Conservation (phyloP, 2,329 filamentous ascomycete species). For the Fusarium phyllophilum region DNA sequence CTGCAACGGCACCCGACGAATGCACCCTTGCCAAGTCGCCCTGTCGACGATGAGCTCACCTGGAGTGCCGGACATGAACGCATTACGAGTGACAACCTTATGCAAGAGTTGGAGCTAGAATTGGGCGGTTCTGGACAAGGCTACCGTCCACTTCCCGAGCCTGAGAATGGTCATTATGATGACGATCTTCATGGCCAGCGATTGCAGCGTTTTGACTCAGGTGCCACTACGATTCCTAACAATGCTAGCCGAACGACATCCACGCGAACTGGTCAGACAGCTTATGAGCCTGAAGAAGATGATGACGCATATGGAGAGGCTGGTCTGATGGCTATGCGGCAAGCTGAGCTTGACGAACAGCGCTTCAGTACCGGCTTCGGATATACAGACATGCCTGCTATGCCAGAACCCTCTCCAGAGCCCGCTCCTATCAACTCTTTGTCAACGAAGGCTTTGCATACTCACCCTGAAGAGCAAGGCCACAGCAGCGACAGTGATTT, state of each 20-base stretch:
- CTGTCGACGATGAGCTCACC: constrained; percentile 56
- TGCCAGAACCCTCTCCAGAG: constrained; percentile 38
- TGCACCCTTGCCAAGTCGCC: constrained; percentile 67
- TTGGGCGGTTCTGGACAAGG: constrained; percentile 51
- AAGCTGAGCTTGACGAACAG: constrained; percentile 82
- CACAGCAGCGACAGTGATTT: constrained; percentile 77
- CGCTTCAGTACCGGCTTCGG: constrained; percentile 52
- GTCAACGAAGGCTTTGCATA: constrained; percentile 53
- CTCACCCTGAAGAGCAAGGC: constrained; percentile 60
- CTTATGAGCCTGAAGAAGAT: constrained; percentile 59
- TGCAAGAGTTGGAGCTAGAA: constrained; percentile 68
- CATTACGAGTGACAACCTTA: constrained; percentile 62
- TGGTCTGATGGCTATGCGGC: constrained; percentile 83
- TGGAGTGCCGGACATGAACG: constrained; percentile 57
- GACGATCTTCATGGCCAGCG: constrained; percentile 54
- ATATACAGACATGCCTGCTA: constrained; percentile 46
- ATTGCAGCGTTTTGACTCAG: constrained; percentile 62
- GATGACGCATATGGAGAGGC: constrained; percentile 90
- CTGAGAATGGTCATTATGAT: constrained; percentile 59
- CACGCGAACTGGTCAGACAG: constrained; percentile 29
- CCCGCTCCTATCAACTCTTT: constrained; percentile 48
- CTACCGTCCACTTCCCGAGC: constrained; percentile 52
- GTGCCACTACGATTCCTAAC: constrained; percentile 56
- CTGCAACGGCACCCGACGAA: constrained; percentile 68
- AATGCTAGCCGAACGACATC: constrained; percentile 38